Evolutionary conservation across 1,284 basidiomycete species (phyloP), one percentile per base, ranked within the genome.

Genomic region (Moesziomyces aphidis): DNA sequence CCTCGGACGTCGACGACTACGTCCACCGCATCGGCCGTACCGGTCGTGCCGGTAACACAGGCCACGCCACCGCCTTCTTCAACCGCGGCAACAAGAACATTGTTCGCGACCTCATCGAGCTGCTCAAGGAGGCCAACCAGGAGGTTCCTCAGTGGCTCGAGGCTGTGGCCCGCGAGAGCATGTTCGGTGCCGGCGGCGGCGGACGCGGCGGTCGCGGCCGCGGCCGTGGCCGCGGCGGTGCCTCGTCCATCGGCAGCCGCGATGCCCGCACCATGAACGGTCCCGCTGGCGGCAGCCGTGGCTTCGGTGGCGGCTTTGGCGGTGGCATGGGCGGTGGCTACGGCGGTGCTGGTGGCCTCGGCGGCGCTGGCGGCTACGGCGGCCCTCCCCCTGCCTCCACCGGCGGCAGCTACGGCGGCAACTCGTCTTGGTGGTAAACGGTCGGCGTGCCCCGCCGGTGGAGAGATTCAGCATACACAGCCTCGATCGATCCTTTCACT

Each of bases 21-120:
- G 83, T 84, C 23, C 83, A 84, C 76, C 80, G 83, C 19, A 84
- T 84, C 83, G 96, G 96, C 88, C 94, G 96, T 89, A 99, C 97
- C 22, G 96, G 97, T 60, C 95, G 96, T 90, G 97, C 97, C 17
- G 96, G 96, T 77, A 99, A 99, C 88, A 93, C 91, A n/a, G 96
- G 96, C 88, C 90, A 92, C 72, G 92, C 93, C 39, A 99, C 86
- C 26, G 85, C 86, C 60, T 86, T 86, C 80, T 86, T 86, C 83
- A 86, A 86, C 84, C 84, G 86, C 36, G 85, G 85, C 73, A 86
- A 86, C 83, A 81, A 82, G 66, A 84, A 94, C 86, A 96, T 98
- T 74, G 93, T 93, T 50, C 90, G 92, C 55, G 95, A 97, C 81
- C 89, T 99, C 50, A 87, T 98, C 61, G 95, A 97, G 85, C 89